These are phyloP conservation scores for Pichia cactophila DNA, from an alignment of 1,139 yeast species.

Conservation along the genomic window DNA sequence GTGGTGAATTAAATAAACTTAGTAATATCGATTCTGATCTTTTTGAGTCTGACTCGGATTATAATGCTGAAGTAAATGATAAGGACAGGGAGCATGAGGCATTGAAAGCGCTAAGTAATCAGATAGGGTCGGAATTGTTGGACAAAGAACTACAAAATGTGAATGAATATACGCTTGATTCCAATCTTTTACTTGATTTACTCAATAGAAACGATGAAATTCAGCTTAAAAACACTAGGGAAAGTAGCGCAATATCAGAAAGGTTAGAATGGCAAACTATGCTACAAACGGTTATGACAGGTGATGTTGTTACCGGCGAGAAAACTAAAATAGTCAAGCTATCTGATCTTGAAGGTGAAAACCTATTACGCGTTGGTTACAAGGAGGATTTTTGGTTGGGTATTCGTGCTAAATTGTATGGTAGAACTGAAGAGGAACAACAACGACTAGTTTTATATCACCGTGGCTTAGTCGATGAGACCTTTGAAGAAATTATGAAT, in stretches of 20 bases:
- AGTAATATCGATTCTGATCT: constrained; percentile 14
- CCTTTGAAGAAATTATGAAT: constrained; percentile 62
- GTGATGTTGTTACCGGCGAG: constrained; percentile 89
- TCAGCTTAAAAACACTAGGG: constrained; percentile 30
- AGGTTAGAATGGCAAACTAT: constrained; percentile 95
- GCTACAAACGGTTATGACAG: constrained; percentile 83
- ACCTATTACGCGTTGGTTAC: constrained; percentile 47
- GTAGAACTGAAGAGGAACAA: constrained; percentile 79
- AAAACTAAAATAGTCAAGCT: constrained; percentile 65
- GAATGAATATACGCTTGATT: constrained; percentile 31
- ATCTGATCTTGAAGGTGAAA: constrained; percentile 40
- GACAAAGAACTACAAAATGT: constrained; percentile 22
- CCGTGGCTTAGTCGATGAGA: constrained; percentile 64
- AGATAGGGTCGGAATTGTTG: constrained; percentile 22
- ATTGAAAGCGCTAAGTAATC: constrained; percentile 24
- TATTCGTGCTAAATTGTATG: constrained; percentile 70
- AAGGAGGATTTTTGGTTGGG: constrained; percentile 81
- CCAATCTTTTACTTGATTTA: constrained; percentile 35
- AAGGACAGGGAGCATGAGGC: constrained; percentile 24
- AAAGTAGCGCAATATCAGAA: constrained; percentile 65
- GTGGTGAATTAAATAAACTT: constrained; percentile 14
- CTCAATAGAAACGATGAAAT: constrained; percentile 32
- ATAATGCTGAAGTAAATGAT: constrained; percentile 12
- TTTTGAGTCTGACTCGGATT: constrained; percentile 12
- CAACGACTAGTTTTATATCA: constrained; percentile 61